phyloP scores from a whole-genome alignment of 2,329 filamentous ascomycete species.

The Fusarium veterinarium region DNA sequence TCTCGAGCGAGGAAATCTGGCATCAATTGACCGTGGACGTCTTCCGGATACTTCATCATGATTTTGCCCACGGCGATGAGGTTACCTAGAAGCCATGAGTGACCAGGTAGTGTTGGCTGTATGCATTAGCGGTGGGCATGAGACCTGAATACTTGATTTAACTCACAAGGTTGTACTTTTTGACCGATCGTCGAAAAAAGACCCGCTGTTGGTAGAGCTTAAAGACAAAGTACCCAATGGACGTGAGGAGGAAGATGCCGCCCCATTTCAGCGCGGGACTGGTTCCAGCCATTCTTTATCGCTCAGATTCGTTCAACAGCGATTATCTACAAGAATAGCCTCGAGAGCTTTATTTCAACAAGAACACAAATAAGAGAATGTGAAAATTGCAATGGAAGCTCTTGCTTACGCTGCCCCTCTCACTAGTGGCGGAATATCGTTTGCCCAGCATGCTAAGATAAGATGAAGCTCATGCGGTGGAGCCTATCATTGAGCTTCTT shows the following conservation, averaged over 20 bases:
- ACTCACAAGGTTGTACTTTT: neutral
- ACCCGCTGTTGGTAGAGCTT: neutral
- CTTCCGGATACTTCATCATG: neutral
- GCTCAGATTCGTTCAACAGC: fast-evolving
- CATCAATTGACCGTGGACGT: slow-evolving; percentile 3
- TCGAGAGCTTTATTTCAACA: fast-evolving
- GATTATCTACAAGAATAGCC: neutral
- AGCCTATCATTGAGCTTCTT: neutral
- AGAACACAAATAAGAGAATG: neutral
- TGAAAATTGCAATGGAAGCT: neutral
- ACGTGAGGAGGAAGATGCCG: neutral
- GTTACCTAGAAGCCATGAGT: slow-evolving; percentile 2
- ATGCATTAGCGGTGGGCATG: no score
- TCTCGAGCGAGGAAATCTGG: neutral
- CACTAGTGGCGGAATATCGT: neutral
- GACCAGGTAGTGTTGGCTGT: neutral
- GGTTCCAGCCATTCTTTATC: neutral
- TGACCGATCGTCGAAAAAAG: neutral
- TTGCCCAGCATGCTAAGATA: neutral
- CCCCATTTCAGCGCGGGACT: neutral
- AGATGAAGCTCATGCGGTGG: neutral
- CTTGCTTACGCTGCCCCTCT: neutral
- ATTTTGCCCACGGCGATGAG: neutral
- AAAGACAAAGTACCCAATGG: neutral
- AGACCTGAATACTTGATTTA: no score